These are phyloP conservation scores for Tylopilus balloui DNA, from an alignment of 768 basidiomycete genomes.

Conservation along the genomic window DNA sequence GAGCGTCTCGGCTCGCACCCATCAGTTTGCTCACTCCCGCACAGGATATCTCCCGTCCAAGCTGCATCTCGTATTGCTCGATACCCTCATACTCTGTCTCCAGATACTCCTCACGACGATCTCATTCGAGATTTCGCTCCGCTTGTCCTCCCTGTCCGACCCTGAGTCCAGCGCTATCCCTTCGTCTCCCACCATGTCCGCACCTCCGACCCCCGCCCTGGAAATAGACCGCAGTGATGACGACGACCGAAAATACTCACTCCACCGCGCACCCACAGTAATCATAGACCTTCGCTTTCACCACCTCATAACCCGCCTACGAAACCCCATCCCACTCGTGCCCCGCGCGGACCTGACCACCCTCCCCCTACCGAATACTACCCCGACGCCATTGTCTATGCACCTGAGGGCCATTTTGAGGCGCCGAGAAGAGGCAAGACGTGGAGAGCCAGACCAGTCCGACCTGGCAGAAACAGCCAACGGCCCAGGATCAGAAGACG, in stretches of 20 bases:
- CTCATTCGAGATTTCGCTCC: constrained; percentile 55
- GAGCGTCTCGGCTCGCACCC: constrained; percentile 22
- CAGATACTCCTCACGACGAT: constrained; percentile 64
- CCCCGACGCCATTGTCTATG: constrained; percentile 47
- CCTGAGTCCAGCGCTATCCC: constrained; percentile 37
- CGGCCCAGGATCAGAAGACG: constrained; percentile 36
- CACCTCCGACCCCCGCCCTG: constrained; percentile 23
- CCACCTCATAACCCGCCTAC: constrained; percentile 52
- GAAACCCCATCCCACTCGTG: constrained; percentile 44
- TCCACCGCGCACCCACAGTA: constrained; percentile 36
- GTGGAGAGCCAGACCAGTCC: constrained; percentile 26
- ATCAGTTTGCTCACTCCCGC: constrained; percentile 9
- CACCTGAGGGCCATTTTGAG: constrained; percentile 50
- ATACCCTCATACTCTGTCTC: constrained; percentile 62
- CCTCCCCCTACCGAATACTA: constrained; percentile 60
- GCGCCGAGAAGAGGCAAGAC: constrained; percentile 41
- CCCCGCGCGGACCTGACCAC: constrained; percentile 29
- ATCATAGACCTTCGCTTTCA: constrained; percentile 62
- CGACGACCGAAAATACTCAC: constrained; percentile 18
- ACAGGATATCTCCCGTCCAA: constrained; percentile 61
- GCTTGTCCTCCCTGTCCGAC: constrained; percentile 38
- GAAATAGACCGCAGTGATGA: constrained; percentile 19
- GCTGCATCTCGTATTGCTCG: constrained; percentile 59
- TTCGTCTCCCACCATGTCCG: constrained; percentile 21
- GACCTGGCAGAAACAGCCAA: constrained; percentile 22